A percentile compares a stretch with the other conserved stretches of the same genome.
Conservation (phyloP, 768 basidiomycete species). For the Auriculariales sp. region DNA sequence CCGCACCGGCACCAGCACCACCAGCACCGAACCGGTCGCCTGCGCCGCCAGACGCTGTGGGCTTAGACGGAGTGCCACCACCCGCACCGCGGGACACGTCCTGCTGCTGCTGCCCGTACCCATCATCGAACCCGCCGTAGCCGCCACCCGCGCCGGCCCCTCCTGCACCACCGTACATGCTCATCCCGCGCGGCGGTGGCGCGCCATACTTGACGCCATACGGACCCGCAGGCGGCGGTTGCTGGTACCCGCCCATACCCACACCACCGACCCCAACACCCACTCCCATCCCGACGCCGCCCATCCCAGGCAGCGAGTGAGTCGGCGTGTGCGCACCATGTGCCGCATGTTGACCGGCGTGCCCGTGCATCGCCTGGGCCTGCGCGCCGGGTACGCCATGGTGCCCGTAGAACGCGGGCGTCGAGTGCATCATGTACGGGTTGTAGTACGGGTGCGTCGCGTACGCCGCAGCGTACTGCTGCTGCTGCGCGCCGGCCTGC, state of each 20-base stretch:
- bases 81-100: neutral
- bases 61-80: neutral
- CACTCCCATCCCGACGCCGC: too few relatives aligned
- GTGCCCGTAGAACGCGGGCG: neutral
- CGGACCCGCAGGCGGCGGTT: too few relatives aligned
- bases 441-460: constrained; percentile 28
- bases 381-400: too few relatives aligned
- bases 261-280: neutral
- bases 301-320: too few relatives aligned
- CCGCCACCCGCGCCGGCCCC: neutral
- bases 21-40: constrained; percentile 48
- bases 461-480: constrained; percentile 4
- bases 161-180: neutral
- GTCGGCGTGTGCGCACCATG: too few relatives aligned
- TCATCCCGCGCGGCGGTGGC: neutral
- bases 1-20: constrained; percentile 25
- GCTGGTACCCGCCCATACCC: neutral
- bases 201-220: neutral
- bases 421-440: constrained; percentile 25
- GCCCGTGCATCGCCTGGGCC: too few relatives aligned
- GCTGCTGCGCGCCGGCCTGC: constrained; percentile 5
- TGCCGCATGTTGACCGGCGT: too few relatives aligned
- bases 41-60: neutral
- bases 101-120: constrained; percentile 31
- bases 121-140: constrained; percentile 19